These are phyloP conservation scores for Trichosporon sp. DNA, from an alignment of 1,284 basidiomycete species.

Conservation along the genomic window DNA sequence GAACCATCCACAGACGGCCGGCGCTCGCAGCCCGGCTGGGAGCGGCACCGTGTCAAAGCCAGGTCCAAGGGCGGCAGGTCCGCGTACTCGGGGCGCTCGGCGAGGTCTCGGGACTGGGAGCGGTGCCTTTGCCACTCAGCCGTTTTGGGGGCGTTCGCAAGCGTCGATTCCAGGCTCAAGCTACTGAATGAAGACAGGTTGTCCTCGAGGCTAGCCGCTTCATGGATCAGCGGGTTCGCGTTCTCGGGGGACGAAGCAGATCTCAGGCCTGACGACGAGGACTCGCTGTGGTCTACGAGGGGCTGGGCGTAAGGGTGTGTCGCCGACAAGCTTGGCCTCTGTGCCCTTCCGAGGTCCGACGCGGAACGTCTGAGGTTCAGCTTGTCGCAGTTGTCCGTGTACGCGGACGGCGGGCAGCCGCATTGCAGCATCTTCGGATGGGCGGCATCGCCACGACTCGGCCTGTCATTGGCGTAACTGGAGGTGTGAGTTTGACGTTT, in stretches of 20 bases:
- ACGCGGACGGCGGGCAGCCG: not conserved
- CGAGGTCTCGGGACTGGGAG: not conserved
- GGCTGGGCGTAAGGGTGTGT: not conserved
- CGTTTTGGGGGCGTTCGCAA: not conserved
- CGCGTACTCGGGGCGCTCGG: not conserved
- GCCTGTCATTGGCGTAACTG: not conserved
- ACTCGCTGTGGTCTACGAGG: not conserved
- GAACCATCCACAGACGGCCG: not conserved
- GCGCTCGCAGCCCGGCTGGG: not conserved
- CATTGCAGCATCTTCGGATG: not conserved
- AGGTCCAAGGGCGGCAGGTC: not conserved
- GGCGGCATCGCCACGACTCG: not conserved
- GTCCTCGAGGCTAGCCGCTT: not conserved
- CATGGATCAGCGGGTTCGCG: not conserved
- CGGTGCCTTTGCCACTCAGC: not conserved
- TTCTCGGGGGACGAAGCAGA: not conserved
- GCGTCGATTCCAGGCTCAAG: not conserved
- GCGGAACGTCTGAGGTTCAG: not conserved
- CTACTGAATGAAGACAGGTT: not conserved
- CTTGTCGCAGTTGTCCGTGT: not conserved
- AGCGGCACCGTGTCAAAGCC: constrained; percentile 1
- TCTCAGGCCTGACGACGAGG: not conserved
- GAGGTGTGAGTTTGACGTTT: not conserved
- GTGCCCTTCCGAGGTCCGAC: not conserved
- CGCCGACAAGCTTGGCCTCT: not conserved